Conservation (phyloP, 768 basidiomycete genomes). For the Tephrocybe sp. region DNA sequence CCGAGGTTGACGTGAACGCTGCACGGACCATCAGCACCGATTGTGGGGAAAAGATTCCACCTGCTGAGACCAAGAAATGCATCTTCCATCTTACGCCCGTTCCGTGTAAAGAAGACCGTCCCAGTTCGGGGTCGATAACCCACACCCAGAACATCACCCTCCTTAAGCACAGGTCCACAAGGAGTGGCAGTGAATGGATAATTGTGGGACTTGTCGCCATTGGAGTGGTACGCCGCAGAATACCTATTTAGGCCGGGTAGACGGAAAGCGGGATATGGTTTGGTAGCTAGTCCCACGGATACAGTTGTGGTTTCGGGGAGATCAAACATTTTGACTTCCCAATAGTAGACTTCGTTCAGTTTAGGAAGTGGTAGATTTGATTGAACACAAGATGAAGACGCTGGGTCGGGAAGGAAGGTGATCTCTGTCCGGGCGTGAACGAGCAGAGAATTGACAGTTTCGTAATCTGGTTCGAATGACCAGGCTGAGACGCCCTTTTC, state of each 20-base stretch:
- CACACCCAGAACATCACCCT: conserved; percentile 94
- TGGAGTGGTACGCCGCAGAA: conserved; percentile 94
- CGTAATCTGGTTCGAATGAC: conserved; percentile 99
- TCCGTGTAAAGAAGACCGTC: conserved; percentile 98
- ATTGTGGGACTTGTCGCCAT: conserved; percentile 96
- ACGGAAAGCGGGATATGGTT: conserved; percentile 94
- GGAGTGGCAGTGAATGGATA: conserved; percentile 88
- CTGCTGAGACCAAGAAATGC: conserved; percentile 87
- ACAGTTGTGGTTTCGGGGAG: conserved; percentile 84
- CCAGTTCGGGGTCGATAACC: conserved; percentile 96
- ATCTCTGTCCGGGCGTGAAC: conserved; percentile 97
- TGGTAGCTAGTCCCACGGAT: conserved; percentile 93
- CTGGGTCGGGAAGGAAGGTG: conserved; percentile 95
- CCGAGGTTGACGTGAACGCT: conserved; percentile 97
- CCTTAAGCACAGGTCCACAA: conserved; percentile 82
- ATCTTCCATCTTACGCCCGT: conserved; percentile 95
- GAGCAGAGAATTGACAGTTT: conserved; percentile 86
- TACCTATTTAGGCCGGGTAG: conserved; percentile 83
- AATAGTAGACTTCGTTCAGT: conserved; percentile 98
- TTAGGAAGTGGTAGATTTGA: conserved; percentile 97
- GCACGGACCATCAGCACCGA: conserved; percentile 95
- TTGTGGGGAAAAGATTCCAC: conserved; percentile 95
- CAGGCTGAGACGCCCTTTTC: conserved; percentile 99
- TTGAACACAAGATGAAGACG: conserved; percentile 91
- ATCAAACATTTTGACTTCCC: conserved; percentile 99